Conservation (phyloP, 2,329 filamentous ascomycete species). For the Microdochium trichocladiopsis region DNA sequence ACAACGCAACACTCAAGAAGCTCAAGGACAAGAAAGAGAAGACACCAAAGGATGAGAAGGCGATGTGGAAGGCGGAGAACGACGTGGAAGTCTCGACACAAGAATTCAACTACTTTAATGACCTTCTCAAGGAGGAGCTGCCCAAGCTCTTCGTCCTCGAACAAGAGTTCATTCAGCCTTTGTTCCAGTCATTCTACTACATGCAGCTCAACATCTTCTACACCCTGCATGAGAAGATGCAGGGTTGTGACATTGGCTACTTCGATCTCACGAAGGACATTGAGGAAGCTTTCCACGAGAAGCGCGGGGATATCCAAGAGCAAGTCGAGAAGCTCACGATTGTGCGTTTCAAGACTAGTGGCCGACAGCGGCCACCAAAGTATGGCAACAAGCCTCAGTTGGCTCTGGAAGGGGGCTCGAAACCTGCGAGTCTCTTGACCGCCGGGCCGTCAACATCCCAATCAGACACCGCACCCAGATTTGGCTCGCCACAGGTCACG, state of each 20-base stretch:
- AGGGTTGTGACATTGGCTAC: conserved; percentile 93
- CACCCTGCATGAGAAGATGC: conserved; percentile 96
- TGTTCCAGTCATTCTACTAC: conserved; percentile 99
- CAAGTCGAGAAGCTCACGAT: conserved; percentile 78
- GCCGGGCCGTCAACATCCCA: conserved; percentile 30
- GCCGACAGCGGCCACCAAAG: conserved; percentile 54
- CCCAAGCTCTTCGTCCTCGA: conserved; percentile 87
- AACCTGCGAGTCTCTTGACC: conserved; percentile 37
- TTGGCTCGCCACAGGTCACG: conserved; percentile 9
- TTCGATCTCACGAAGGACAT: conserved; percentile 89
- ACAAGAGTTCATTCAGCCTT: conserved; percentile 87
- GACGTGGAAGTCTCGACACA: conserved; percentile 88
- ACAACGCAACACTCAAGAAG: conserved; percentile 79
- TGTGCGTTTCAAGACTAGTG: conserved; percentile 85
- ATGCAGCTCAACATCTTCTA: conserved; percentile 99
- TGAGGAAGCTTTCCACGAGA: conserved; percentile 82
- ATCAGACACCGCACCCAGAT: conserved; percentile 9
- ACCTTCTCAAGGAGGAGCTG: conserved; percentile 90
- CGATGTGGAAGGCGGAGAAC: conserved; percentile 89
- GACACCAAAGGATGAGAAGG: conserved; percentile 93
- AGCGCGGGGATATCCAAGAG: conserved; percentile 83
- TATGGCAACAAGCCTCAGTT: conserved; percentile 53
- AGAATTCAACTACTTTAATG: conserved; percentile 97
- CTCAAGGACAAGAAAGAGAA: conserved; percentile 97
- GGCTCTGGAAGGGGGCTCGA: conserved; percentile 31